These are phyloP conservation scores for Mesotaenium endlicherianum DNA, from an alignment of 139 green algal species.

Conservation along the genomic window DNA sequence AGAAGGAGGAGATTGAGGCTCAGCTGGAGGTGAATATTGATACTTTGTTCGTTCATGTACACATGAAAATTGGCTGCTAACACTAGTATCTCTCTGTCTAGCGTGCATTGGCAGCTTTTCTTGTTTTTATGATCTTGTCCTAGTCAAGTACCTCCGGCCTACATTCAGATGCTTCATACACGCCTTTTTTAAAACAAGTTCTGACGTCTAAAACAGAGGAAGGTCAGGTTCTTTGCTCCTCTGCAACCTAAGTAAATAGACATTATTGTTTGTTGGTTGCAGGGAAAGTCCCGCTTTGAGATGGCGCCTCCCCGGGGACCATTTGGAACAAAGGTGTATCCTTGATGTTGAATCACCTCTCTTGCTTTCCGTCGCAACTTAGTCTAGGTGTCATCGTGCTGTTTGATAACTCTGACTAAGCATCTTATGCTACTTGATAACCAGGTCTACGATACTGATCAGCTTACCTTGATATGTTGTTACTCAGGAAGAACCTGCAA, in stretches of 20 bases:
- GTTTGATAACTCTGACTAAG: neutral
- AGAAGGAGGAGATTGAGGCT: slow-evolving; percentile 43
- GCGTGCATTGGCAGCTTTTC: neutral
- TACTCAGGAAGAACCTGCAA: slow-evolving; percentile 41
- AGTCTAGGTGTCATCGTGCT: neutral
- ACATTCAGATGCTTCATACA: neutral
- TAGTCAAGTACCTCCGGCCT: neutral
- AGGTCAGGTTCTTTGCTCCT: too few relatives aligned
- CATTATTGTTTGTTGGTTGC: neutral
- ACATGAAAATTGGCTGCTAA: too few relatives aligned
- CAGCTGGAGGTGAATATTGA: slow-evolving; percentile 9
- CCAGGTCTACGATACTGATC: neutral
- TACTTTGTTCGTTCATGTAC: too few relatives aligned
- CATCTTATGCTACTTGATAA: neutral
- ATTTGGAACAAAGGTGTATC: slow-evolving; percentile 47
- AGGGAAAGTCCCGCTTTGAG: slow-evolving; percentile 46
- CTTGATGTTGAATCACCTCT: too few relatives aligned
- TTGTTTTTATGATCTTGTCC: neutral
- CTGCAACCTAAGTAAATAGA: too few relatives aligned
- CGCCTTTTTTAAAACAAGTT: neutral
- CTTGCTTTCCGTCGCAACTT: neutral
- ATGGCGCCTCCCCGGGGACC: slow-evolving; percentile 25
- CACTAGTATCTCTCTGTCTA: neutral
- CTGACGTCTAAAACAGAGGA: too few relatives aligned
- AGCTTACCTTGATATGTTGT: neutral